phyloP scores from a whole-genome alignment of 228 moss, liverwort and hornwort genomes.

The Sphagnum magellanicum region DNA sequence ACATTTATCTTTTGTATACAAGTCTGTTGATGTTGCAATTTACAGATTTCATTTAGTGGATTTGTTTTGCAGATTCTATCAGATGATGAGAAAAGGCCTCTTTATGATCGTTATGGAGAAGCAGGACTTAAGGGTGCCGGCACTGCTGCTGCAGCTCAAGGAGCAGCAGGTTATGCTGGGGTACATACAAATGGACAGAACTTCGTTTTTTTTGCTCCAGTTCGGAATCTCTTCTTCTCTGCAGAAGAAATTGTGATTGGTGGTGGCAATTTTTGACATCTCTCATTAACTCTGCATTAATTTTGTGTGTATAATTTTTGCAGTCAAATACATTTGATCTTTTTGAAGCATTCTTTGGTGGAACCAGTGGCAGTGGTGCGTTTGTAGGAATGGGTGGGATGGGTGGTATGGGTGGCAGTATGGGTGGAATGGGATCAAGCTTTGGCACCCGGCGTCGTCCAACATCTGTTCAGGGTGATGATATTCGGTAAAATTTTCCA shows the following conservation, averaged over 20 bases:
- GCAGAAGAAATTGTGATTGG: no score
- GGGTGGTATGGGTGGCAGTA: constrained; percentile 81
- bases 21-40: neutral
- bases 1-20: neutral
- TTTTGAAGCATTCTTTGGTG: constrained; percentile 95
- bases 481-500: constrained; percentile 54
- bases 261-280: no score
- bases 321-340: constrained; percentile 95
- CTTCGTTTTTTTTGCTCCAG: no score
- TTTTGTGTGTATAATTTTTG: constrained; percentile 1
- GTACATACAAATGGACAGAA: neutral
- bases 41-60: neutral
- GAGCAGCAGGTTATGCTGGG: constrained; percentile 52
- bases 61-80: constrained; percentile 68
- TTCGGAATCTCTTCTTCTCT: no score
- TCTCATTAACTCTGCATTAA: neutral
- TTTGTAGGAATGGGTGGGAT: constrained; percentile 65
- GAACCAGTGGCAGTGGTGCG: constrained; percentile 9
- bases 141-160: constrained; percentile 46
- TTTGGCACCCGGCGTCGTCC: constrained; percentile 79
- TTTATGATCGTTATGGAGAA: constrained; percentile 97
- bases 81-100: constrained; percentile 96
- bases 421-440: constrained; percentile 73
- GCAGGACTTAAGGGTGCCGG: constrained; percentile 75
- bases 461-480: constrained; percentile 85